phyloP scores from a whole-genome alignment of 768 basidiomycete species.

The Leucocoprinus leucothites region DNA sequence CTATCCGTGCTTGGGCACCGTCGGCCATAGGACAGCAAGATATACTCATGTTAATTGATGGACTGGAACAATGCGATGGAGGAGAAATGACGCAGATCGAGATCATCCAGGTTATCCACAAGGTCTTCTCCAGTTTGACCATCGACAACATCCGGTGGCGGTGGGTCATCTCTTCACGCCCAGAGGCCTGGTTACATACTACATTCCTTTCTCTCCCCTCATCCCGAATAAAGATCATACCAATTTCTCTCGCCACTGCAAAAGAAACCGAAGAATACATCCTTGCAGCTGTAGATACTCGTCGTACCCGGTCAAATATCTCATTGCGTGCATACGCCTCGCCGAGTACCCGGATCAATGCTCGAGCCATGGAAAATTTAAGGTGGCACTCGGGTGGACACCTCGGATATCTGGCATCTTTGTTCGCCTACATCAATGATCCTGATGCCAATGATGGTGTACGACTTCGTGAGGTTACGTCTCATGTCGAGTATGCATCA shows the following conservation, averaged over 20 bases:
- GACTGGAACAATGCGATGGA: too few relatives aligned
- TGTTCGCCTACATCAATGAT: neutral
- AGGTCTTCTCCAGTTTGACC: neutral
- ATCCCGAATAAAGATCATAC: neutral
- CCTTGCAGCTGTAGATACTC: too few relatives aligned
- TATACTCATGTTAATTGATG: conserved; percentile 1
- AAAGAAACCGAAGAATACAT: too few relatives aligned
- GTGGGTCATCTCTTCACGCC: conserved; percentile 3
- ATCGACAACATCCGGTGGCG: neutral
- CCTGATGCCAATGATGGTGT: neutral
- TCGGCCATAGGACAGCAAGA: neutral
- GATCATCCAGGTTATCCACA: too few relatives aligned
- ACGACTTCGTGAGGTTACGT: neutral
- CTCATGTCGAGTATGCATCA: neutral
- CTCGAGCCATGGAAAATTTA: neutral
- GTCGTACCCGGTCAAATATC: too few relatives aligned
- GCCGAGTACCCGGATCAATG: too few relatives aligned
- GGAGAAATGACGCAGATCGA: too few relatives aligned
- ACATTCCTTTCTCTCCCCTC: neutral
- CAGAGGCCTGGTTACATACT: conserved; percentile 2
- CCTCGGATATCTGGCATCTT: neutral
- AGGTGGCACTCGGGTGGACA: neutral
- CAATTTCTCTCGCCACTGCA: neutral
- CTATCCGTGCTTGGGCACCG: neutral
- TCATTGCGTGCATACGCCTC: too few relatives aligned